Percentiles rank a stretch among this genome's conserved stretches.
These are phyloP conservation scores for Penicillium parvum DNA, from an alignment of 495 filamentous ascomycete genomes.

Conservation along the genomic window DNA sequence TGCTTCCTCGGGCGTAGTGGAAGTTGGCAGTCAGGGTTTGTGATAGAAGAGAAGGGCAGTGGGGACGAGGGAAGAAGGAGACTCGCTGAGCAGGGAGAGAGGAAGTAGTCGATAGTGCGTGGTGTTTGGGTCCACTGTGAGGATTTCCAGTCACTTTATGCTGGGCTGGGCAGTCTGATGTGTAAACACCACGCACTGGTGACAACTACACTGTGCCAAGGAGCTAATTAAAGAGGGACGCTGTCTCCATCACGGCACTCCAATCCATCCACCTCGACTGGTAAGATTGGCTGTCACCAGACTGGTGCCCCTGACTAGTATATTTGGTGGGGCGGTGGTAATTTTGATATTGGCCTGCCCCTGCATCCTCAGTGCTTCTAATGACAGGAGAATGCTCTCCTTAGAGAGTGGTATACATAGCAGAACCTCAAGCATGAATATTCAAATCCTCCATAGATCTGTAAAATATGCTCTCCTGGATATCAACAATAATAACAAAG, in stretches of 20 bases:
- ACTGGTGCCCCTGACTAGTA: slow-evolving; percentile 21
- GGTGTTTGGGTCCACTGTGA: neutral
- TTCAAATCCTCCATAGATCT: neutral
- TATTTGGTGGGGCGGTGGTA: slow-evolving; percentile 1
- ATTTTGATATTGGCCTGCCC: slow-evolving; percentile 4
- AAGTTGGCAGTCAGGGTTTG: neutral
- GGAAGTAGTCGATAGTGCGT: neutral
- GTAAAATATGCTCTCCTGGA: neutral
- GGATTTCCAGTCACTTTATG: neutral
- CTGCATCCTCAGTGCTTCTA: neutral
- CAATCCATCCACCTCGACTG: slow-evolving; percentile 11
- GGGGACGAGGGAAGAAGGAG: neutral
- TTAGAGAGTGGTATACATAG: neutral
- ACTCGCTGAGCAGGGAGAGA: slow-evolving; percentile 2
- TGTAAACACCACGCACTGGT: neutral
- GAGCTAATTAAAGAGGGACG: neutral
- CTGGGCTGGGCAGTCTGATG: neutral
- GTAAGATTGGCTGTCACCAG: slow-evolving; percentile 6
- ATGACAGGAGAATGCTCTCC: too few species aligned
- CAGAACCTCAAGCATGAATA: neutral
- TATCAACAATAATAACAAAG: neutral
- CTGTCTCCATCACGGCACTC: slow-evolving; percentile 3
- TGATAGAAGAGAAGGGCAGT: neutral
- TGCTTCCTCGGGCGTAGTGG: slow-evolving; percentile 8
- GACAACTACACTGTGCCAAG: too few species aligned